phyloP scores from a whole-genome alignment of 768 basidiomycete species.

The Coprinopsis cinerea region DNA sequence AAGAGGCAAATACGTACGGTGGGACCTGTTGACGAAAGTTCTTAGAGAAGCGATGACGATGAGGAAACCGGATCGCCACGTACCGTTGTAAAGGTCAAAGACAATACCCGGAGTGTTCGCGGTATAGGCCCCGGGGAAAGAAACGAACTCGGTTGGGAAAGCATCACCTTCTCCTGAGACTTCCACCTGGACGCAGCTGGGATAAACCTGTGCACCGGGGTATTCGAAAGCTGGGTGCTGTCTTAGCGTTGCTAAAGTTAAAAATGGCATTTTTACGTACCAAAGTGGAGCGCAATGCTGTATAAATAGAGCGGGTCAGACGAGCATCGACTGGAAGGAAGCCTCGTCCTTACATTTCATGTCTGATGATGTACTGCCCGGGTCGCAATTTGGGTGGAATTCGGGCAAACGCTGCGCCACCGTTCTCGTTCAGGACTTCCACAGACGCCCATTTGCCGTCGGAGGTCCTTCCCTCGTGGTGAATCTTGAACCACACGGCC shows the following conservation, averaged over 20 bases:
- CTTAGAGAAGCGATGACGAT: neutral
- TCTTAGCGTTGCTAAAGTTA: neutral
- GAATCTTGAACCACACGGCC: conserved; percentile 46
- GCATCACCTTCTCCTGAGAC: conserved; percentile 40
- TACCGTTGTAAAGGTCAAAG: conserved; percentile 28
- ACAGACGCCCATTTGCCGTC: conserved; percentile 39
- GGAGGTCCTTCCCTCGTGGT: conserved; percentile 34
- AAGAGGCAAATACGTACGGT: neutral
- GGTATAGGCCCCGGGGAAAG: conserved; percentile 41
- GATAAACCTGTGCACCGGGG: conserved; percentile 38
- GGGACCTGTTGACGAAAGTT: neutral
- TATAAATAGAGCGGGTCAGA: neutral
- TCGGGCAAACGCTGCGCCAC: conserved; percentile 36
- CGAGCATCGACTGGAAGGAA: neutral
- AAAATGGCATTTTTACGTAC: neutral
- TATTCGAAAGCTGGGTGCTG: conserved; percentile 23
- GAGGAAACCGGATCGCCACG: conserved; percentile 1
- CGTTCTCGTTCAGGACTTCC: conserved; percentile 27
- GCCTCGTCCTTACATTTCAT: conserved; percentile 31
- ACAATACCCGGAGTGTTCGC: conserved; percentile 27
- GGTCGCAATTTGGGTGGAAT: conserved; percentile 36
- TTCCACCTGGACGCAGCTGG: conserved; percentile 38
- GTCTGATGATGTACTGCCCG: conserved; percentile 42
- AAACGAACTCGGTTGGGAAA: conserved; percentile 33
- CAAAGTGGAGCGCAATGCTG: conserved; percentile 32